Evolutionary conservation across 2,329 filamentous ascomycete genomes (phyloP).

Genomic region (Aspergillus sp.): DNA sequence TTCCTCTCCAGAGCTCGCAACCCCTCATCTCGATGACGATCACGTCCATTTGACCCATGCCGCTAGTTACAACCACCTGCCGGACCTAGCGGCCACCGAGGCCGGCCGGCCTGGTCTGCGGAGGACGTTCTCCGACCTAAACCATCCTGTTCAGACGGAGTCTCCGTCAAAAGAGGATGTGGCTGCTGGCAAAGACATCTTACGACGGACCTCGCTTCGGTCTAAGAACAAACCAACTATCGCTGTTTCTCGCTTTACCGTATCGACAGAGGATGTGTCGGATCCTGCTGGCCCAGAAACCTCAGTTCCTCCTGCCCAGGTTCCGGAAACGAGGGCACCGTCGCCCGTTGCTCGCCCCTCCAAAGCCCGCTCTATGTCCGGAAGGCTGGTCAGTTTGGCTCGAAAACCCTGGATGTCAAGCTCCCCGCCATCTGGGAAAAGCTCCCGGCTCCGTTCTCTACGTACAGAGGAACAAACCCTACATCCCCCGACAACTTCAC

Average conservation of each 20-base stretch:
- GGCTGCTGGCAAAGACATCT: slow-evolving; percentile 44
- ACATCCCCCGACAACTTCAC: slow-evolving; percentile 18
- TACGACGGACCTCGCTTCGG: slow-evolving; percentile 44
- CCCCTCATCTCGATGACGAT: slow-evolving; percentile 29
- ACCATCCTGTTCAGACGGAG: slow-evolving; percentile 44
- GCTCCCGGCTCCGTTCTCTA: slow-evolving; percentile 26
- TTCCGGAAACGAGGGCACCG: slow-evolving; percentile 32
- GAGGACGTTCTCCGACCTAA: slow-evolving; percentile 53
- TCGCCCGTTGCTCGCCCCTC: slow-evolving; percentile 38
- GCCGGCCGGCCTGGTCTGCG: slow-evolving; percentile 44
- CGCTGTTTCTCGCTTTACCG: slow-evolving; percentile 39
- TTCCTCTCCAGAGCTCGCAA: slow-evolving; percentile 26
- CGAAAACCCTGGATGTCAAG: slow-evolving; percentile 53
- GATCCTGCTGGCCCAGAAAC: slow-evolving; percentile 23
- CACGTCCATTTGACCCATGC: slow-evolving; percentile 50
- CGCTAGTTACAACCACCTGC: slow-evolving; percentile 61
- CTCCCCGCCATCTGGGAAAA: slow-evolving; percentile 42
- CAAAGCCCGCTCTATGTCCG: slow-evolving; percentile 52
- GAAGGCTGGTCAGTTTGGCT: slow-evolving; percentile 52
- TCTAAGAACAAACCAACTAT: slow-evolving; percentile 36
- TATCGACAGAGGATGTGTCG: slow-evolving; percentile 41
- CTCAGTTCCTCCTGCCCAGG: slow-evolving; percentile 21
- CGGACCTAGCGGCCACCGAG: slow-evolving; percentile 39
- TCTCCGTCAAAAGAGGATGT: slow-evolving; percentile 42
- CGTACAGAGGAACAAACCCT: slow-evolving; percentile 33